A percentile compares a stretch with the other conserved stretches of the same genome.
Evolutionary conservation across 176 grass and related monocot genomes (phyloP).

Genomic region (Oryza nivara): DNA sequence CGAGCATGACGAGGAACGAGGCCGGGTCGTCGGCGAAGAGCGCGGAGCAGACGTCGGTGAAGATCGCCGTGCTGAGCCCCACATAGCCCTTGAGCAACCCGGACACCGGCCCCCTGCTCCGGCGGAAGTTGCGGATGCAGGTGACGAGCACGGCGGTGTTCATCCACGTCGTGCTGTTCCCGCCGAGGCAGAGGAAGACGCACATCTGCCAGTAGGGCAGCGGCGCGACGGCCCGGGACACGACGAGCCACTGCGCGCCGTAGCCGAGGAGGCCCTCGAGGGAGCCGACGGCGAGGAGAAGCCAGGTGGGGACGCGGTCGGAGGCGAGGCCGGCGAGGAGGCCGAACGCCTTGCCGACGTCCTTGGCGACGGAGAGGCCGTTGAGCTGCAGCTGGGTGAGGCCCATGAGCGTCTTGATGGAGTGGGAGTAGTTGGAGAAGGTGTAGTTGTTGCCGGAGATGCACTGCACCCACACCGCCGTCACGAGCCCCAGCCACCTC

Average conservation of each 20-base stretch:
- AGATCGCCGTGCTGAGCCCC: constrained; percentile 94
- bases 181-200: constrained; percentile 90
- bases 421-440: constrained; percentile 97
- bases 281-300: constrained; percentile 91
- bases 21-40: constrained; percentile 82
- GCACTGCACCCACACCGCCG: constrained; percentile 99
- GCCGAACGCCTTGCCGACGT: constrained; percentile 97
- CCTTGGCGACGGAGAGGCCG: constrained; percentile 96
- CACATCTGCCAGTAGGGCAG: constrained; percentile 99
- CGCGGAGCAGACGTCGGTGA: constrained; percentile 89
- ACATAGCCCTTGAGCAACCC: constrained; percentile 93
- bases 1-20: constrained; percentile 83
- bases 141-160: constrained; percentile 99
- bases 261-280: constrained; percentile 86
- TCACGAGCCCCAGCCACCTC: constrained; percentile 79
- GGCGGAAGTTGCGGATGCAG: constrained; percentile 95
- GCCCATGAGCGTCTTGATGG: constrained; percentile 84
- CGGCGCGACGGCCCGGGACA: constrained; percentile 59
- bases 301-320: constrained; percentile 75
- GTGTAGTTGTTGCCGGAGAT: constrained; percentile 99
- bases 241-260: constrained; percentile 89
- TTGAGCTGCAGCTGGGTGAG: constrained; percentile 94
- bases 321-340: constrained; percentile 88
- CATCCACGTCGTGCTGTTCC: constrained; percentile 99
- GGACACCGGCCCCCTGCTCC: constrained; percentile 73